Percentiles rank a stretch among this genome's conserved stretches.
phyloP scores from a whole-genome alignment of 331 rosid genomes.

The Quercus tomentella region DNA sequence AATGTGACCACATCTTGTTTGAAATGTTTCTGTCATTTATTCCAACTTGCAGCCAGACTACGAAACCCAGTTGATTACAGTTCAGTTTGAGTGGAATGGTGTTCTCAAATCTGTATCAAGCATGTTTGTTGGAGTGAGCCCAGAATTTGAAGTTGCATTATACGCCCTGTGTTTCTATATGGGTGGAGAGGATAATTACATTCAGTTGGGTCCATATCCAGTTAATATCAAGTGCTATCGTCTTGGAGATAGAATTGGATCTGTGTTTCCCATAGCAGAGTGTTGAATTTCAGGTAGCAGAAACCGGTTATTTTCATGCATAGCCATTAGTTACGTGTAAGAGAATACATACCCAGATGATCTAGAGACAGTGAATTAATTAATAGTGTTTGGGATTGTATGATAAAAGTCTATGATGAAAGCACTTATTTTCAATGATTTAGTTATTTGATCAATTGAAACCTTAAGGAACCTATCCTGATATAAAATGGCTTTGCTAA shows the following conservation, averaged over 20 bases:
- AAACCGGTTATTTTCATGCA: background rate
- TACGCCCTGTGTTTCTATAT: slow-evolving; percentile 75
- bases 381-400: background rate
- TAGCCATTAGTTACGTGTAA: background rate
- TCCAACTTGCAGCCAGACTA: slow-evolving; percentile 76
- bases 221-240: slow-evolving; percentile 84
- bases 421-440: background rate
- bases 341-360: slow-evolving; percentile 4
- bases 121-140: slow-evolving; percentile 95
- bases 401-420: background rate
- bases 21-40: background rate
- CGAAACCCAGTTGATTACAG: slow-evolving; percentile 79
- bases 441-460: background rate
- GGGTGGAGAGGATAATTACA: slow-evolving; percentile 73
- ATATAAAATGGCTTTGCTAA: background rate
- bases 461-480: background rate
- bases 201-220: slow-evolving; percentile 82
- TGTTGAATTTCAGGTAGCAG: slow-evolving; percentile 31
- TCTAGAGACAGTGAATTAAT: slow-evolving; percentile 12
- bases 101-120: slow-evolving; percentile 89
- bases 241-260: slow-evolving; percentile 63
- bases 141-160: slow-evolving; percentile 92
- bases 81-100: slow-evolving; percentile 97
- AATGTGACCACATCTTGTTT: background rate
- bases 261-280: slow-evolving; percentile 77